These are phyloP conservation scores for Ustilago cynodontis DNA, from an alignment of 1,284 basidiomycete genomes.

Conservation along the genomic window DNA sequence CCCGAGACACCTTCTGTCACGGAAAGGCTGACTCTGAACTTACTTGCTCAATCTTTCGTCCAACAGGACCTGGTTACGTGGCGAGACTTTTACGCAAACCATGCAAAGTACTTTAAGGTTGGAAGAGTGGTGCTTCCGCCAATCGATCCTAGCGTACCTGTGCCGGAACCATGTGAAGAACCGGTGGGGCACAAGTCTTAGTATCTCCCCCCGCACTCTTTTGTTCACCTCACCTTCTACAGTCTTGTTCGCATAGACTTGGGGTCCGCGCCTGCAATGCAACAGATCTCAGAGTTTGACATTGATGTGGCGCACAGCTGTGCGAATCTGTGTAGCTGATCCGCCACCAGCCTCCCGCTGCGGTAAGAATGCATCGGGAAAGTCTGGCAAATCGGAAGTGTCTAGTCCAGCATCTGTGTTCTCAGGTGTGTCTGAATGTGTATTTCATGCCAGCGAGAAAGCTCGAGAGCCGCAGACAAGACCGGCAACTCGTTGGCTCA, in stretches of 20 bases:
- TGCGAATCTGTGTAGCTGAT: background rate
- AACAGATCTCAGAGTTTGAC: background rate
- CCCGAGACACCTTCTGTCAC: background rate
- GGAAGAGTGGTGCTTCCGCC: slow-evolving; percentile 56
- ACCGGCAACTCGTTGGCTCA: background rate
- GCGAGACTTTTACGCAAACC: slow-evolving; percentile 62
- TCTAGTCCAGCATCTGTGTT: too few relatives aligned
- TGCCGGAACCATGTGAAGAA: slow-evolving; percentile 55
- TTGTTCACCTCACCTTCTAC: background rate
- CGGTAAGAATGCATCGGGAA: background rate
- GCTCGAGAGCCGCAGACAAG: background rate
- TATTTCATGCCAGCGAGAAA: background rate
- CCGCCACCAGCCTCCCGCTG: background rate
- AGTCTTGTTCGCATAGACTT: background rate
- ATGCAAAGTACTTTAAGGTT: slow-evolving; percentile 59
- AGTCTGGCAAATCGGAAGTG: background rate
- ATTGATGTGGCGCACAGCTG: background rate
- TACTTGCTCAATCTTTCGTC: background rate
- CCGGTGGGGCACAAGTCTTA: slow-evolving; percentile 20
- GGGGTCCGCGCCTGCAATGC: background rate
- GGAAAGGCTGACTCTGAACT: slow-evolving; percentile 11
- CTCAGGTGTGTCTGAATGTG: background rate
- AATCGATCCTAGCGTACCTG: slow-evolving; percentile 52
- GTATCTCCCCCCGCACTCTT: background rate
- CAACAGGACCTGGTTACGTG: slow-evolving; percentile 56